These are phyloP conservation scores for Globomyces pollinis-pini DNA, from an alignment of 192 early-diverging fungal species.

Conservation along the genomic window DNA sequence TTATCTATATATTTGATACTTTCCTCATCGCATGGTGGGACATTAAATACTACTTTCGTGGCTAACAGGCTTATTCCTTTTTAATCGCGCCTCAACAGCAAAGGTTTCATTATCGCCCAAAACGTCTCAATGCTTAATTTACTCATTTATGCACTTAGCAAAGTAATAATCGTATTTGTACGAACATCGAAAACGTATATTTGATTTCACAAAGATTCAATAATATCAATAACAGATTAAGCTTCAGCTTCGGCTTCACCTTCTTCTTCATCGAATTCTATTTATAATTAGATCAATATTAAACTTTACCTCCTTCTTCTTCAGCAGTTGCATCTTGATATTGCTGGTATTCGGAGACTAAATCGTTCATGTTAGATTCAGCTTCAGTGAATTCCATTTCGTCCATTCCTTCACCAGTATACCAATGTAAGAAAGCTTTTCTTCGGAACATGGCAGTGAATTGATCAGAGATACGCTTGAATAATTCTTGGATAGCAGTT, in stretches of 20 bases:
- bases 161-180: no score
- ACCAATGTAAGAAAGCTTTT: constrained; percentile 95
- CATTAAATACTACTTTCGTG: no score
- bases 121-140: no score
- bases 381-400: constrained; percentile 96
- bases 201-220: no score
- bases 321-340: constrained; percentile 51
- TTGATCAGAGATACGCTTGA: constrained; percentile 85
- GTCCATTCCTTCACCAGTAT: constrained; percentile 92
- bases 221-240: no score
- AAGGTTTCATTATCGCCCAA: no score
- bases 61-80: no score
- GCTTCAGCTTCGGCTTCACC: constrained; percentile 38
- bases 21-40: no score
- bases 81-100: no score
- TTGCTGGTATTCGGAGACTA: constrained; percentile 97
- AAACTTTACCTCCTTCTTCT: constrained; percentile 49
- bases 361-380: constrained; percentile 95
- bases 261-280: constrained; percentile 46
- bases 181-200: no score
- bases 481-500: constrained; percentile 86
- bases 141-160: no score
- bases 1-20: no score
- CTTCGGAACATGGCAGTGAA: constrained; percentile 88
- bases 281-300: constrained; percentile 10